Evolutionary conservation across 176 grass and related monocot genomes (phyloP).

Genomic region (Lolium rigidum): DNA sequence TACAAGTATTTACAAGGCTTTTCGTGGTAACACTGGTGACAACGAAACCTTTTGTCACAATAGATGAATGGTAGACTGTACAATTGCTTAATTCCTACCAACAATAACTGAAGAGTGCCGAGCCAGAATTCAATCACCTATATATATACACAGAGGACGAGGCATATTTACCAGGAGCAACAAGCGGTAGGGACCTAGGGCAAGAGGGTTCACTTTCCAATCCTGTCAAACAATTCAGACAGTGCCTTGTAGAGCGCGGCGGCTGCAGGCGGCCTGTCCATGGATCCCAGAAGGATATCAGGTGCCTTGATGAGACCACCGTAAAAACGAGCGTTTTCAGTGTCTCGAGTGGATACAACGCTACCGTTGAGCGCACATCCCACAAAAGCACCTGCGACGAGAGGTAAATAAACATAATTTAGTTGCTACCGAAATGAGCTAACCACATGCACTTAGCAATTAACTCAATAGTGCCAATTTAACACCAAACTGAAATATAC

Average conservation of each 20-base stretch:
- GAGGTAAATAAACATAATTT: slow-evolving; percentile 39
- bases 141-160: background rate
- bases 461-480: background rate
- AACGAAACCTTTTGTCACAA: background rate
- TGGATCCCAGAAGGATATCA: slow-evolving; percentile 84
- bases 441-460: background rate
- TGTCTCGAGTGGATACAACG: slow-evolving; percentile 64
- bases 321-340: slow-evolving; percentile 77
- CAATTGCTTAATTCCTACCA: slow-evolving; percentile 40
- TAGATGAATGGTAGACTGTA: slow-evolving; percentile 43
- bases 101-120: background rate
- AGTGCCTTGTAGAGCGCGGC: slow-evolving; percentile 71
- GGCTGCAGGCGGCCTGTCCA: slow-evolving; percentile 64
- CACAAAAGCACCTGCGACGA: slow-evolving; percentile 79
- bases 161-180: slow-evolving; percentile 42
- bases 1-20: slow-evolving; percentile 48
- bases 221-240: slow-evolving; percentile 64
- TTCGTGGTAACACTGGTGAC: background rate
- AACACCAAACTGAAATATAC: background rate
- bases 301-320: slow-evolving; percentile 64
- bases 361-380: slow-evolving; percentile 87
- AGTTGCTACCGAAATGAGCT: slow-evolving; percentile 45
- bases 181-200: background rate
- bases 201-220: slow-evolving; percentile 43
- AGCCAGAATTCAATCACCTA: background rate